Evolutionary conservation across 2,329 filamentous ascomycete species (phyloP).

Genomic region (Aspergillus tanneri): DNA sequence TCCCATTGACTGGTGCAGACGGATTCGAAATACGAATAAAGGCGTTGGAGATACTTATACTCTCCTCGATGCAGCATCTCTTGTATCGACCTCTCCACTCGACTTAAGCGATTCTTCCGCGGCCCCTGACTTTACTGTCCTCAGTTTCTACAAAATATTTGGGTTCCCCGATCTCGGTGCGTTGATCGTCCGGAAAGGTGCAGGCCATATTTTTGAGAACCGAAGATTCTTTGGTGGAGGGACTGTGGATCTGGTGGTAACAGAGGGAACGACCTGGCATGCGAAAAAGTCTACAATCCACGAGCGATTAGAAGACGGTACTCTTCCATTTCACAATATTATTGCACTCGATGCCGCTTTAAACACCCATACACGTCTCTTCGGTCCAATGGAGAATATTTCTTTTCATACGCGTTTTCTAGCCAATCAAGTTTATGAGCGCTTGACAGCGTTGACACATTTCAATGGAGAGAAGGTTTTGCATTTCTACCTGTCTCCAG

Average conservation of each 20-base stretch:
- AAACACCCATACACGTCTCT: conserved; percentile 66
- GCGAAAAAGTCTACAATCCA: conserved; percentile 73
- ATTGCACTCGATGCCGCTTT: conserved; percentile 76
- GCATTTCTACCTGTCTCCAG: conserved; percentile 57
- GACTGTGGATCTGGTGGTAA: conserved; percentile 86
- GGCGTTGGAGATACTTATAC: conserved; percentile 56
- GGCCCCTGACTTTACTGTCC: conserved; percentile 78
- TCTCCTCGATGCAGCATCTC: conserved; percentile 79
- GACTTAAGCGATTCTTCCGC: conserved; percentile 61
- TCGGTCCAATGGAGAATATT: conserved; percentile 67
- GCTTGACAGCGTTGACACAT: conserved; percentile 64
- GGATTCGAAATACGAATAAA: conserved; percentile 42
- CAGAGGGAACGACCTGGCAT: conserved; percentile 78
- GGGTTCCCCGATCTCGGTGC: conserved; percentile 90
- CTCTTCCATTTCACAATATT: conserved; percentile 85
- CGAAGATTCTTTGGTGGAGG: conserved; percentile 90
- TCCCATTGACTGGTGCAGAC: conserved; percentile 66
- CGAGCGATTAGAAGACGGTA: conserved; percentile 85
- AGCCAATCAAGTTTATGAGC: conserved; percentile 57
- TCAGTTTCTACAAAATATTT: conserved; percentile 98
- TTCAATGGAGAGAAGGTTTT: conserved; percentile 67
- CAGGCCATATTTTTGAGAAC: conserved; percentile 61
- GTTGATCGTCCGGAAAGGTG: conserved; percentile 73
- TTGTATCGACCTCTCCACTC: conserved; percentile 73
- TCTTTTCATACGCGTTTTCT: conserved; percentile 70